Base-by-base conservation (phyloP, 2,329 filamentous ascomycete species). In the Trichoderma sp. region DNA sequence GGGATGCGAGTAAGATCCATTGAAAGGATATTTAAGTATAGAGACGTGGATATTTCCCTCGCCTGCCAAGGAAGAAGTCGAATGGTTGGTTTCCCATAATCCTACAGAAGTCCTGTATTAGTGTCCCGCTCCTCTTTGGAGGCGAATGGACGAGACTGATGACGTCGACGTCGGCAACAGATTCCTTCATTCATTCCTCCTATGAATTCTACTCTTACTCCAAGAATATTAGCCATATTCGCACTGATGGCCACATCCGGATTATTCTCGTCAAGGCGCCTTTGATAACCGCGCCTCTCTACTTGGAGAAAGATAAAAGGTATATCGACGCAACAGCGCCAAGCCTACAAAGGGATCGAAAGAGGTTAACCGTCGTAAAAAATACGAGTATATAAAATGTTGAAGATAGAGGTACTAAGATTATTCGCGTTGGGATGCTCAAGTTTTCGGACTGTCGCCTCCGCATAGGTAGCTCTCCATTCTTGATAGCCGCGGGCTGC, bases 371-470 rank as follows among this genome's bases (percentile, higher is more conserved):
- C n/a, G 0, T 39, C 30, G 6, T 16, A 26, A 8, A 7, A 7
- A n/a, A 37, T 14, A 52, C 21, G 30, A 39, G 13, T 5, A 28
- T n/a, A 5, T 11, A 1, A 1, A 16, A 14, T 54, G 2, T 5
- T 26, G 6, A 21, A 14, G 37, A 1, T 2, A 14, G 32, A 2
- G 8, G 37, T 28, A 18, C 13, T 4, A 5, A n/a, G 8, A 4
- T 1, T 5, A 11, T 30, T 37, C 14, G 3, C 8, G 13, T 18
- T 56, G 18, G 43, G 8, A 4, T 4, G 2, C 11, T 18, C 39
- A 21, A 21, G 5, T 28, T 43, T 16, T 43, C 61, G 61, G 61
- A 46, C 51, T 37, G 61, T 65, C 61, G 51, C 61, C 51, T 65
- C 61, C 51, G 61, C 8, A 26, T 32, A 21, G 2, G 10, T 16